Evolutionary conservation across 2,329 filamentous ascomycete genomes (phyloP).

Genomic region (Xylaria sp.): DNA sequence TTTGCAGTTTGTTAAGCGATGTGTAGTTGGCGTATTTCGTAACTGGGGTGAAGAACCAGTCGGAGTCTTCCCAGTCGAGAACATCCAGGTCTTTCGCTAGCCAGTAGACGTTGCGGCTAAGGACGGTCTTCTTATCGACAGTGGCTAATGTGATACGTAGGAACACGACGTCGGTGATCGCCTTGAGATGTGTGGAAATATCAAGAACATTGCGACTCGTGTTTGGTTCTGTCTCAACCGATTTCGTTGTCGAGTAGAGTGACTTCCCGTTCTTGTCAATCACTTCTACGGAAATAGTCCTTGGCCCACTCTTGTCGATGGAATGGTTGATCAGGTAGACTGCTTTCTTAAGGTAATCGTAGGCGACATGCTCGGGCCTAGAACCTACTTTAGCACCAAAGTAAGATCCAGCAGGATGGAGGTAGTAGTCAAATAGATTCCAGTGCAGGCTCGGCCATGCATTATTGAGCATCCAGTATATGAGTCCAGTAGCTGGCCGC

Average conservation of each 20-base stretch:
- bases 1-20: slow-evolving; percentile 47
- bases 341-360: slow-evolving; percentile 54
- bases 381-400: slow-evolving; percentile 62
- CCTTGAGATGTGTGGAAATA: slow-evolving; percentile 41
- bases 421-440: slow-evolving; percentile 69
- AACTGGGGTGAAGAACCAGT: slow-evolving; percentile 65
- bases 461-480: slow-evolving; percentile 73
- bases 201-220: slow-evolving; percentile 46
- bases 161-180: slow-evolving; percentile 52
- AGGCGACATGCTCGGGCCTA: slow-evolving; percentile 59
- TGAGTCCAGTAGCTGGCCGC: slow-evolving; percentile 62
- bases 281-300: slow-evolving; percentile 56
- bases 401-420: slow-evolving; percentile 62
- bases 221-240: slow-evolving; percentile 50
- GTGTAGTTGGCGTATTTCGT: slow-evolving; percentile 55
- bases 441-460: slow-evolving; percentile 71
- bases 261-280: slow-evolving; percentile 54
- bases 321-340: slow-evolving; percentile 63
- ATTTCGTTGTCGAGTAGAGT: slow-evolving; percentile 44
- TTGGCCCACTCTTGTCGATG: slow-evolving; percentile 44
- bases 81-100: slow-evolving; percentile 52
- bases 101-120: slow-evolving; percentile 69
- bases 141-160: slow-evolving; percentile 55
- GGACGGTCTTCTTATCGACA: slow-evolving; percentile 26
- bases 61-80: slow-evolving; percentile 61